These are phyloP conservation scores for Trametes coccinea DNA, from an alignment of 768 basidiomycete species.

Conservation along the genomic window DNA sequence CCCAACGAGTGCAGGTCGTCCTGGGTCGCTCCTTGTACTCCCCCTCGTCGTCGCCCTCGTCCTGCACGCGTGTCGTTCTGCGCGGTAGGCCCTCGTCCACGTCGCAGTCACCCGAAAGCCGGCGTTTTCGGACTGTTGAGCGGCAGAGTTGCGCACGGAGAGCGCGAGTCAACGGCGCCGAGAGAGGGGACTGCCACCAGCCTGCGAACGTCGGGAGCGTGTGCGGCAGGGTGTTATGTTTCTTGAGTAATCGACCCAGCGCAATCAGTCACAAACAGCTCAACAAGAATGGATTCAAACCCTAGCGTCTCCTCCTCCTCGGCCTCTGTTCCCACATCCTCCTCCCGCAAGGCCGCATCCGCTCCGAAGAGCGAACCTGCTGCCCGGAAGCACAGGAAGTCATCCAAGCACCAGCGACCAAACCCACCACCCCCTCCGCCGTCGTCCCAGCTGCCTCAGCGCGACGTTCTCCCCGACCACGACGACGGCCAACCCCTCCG, in stretches of 20 bases:
- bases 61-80: background rate
- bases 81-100: background rate
- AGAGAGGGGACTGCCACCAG: background rate
- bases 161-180: background rate
- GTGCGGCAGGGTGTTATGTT: conserved; percentile 15
- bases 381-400: conserved; percentile 15
- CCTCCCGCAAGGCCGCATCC: conserved; percentile 20
- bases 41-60: background rate
- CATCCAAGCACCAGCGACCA: background rate
- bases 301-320: conserved; percentile 19
- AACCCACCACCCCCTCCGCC: conserved; percentile 1
- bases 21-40: background rate
- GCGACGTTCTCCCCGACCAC: conserved; percentile 1
- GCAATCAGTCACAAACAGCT: conserved; percentile 20
- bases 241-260: conserved; percentile 17
- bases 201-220: conserved; percentile 12
- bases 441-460: background rate
- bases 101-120: background rate
- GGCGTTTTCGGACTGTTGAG: background rate
- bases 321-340: conserved; percentile 15
- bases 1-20: conserved; percentile 3
- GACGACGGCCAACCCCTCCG: conserved; percentile 8
- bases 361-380: conserved; percentile 11
- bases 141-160: background rate
- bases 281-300: conserved; percentile 24